Evolutionary conservation across 164 flowering plant species (phyloP).

Genomic region (Magnolia officinalis): DNA sequence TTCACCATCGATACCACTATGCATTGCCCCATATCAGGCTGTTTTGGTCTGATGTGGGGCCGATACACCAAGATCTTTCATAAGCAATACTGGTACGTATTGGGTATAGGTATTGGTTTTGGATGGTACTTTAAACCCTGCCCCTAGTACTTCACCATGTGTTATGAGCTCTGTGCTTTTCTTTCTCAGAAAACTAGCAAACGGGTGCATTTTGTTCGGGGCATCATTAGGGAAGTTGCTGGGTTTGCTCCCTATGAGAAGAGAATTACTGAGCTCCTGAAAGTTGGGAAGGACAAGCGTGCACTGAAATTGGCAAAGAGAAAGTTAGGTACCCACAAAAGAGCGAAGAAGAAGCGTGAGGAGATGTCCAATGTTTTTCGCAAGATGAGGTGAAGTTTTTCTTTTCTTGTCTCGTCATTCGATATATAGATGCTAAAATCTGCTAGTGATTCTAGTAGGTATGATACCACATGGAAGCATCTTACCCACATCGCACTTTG

Average conservation of each 20-base stretch:
- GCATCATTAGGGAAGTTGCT: conserved; percentile 40
- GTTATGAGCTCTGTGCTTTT: not conserved
- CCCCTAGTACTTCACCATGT: too few relatives aligned
- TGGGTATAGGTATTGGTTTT: too few relatives aligned
- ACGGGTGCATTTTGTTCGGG: conserved; percentile 33
- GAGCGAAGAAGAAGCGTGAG: conserved; percentile 45
- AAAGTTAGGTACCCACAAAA: conserved; percentile 50
- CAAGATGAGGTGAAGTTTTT: conserved; percentile 32
- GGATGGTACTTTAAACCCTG: too few relatives aligned
- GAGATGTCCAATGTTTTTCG: conserved; percentile 45
- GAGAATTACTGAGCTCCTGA: conserved; percentile 42
- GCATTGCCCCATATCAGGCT: too few relatives aligned
- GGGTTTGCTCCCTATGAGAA: conserved; percentile 51
- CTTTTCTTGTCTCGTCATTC: not conserved
- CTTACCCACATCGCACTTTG: too few relatives aligned
- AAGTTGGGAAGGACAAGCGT: conserved; percentile 46
- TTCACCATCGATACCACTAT: too few relatives aligned
- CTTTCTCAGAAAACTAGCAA: conserved; percentile 38
- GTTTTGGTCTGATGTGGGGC: too few relatives aligned
- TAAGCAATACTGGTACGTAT: too few relatives aligned
- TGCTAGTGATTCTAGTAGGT: too few relatives aligned
- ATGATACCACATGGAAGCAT: too few relatives aligned
- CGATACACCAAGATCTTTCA: too few relatives aligned
- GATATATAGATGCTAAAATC: not conserved
- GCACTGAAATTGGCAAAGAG: conserved; percentile 41